Base-by-base conservation (phyloP, 2,329 filamentous ascomycete genomes). In the Phialophora verrucosa region DNA sequence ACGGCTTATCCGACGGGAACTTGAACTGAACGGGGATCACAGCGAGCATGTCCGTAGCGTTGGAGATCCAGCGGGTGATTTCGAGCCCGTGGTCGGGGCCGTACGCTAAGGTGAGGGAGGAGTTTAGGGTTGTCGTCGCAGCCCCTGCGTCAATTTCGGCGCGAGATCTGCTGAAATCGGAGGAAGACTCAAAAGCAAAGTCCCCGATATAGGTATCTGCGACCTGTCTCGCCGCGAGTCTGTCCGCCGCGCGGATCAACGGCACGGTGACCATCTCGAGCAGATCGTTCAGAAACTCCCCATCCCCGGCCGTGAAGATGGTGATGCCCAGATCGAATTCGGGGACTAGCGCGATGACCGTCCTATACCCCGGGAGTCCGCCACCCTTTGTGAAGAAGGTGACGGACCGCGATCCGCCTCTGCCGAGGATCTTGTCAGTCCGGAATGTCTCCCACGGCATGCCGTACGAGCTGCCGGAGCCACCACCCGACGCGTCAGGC, bases 321-420 rank as follows among this genome's bases (percentile, higher is more conserved):
- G 79, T 81, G 51, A 83, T 73, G 2, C 79, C 92, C 75, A 83
- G 72, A 20, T 79, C 78, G 62, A 81, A 83, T 31, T 82, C 80
- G 0, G 81, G 80, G 1, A 81, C 69, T 6, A 78, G 61, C 11
- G 78, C 74, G 54, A 83, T 78, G 4, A 74, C 72, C 2, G 78
- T 79, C 3, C 71, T 71, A 58, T 83, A 84, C 1, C 78, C 78
- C 1, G 80, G 80, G 0, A 81, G 67, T 0, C 78, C 77, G 5
- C 82, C 82, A 1, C 73, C 70, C 70, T 84, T 84, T 1, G 81
- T 82, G 42, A 80, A 73, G 67, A 83, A 79, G 1, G 78, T 81
- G 2, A 83, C 75, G 0, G 78, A 75, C 12, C 79, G 78, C 17
- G 29, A 31, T 31, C 75, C 65, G 7, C 69, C 58, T 7, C 69